Evolutionary conservation across 2,329 filamentous ascomycete species (phyloP).

Genomic region (Aureobasidium namibiae): DNA sequence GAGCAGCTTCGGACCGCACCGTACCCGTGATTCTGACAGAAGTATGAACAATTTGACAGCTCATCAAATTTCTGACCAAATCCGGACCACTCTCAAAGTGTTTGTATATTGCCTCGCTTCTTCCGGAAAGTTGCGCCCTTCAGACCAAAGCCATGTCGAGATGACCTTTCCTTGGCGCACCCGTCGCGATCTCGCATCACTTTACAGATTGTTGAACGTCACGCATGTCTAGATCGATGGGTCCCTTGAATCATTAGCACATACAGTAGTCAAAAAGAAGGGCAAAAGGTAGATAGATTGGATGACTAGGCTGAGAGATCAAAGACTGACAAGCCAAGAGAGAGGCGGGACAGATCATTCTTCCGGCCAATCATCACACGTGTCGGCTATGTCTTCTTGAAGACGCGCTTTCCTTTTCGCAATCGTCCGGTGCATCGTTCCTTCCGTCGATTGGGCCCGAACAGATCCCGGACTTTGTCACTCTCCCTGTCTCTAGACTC

Average conservation of each 20-base stretch:
- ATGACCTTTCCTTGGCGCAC: neutral
- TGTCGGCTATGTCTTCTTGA: neutral
- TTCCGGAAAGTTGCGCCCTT: neutral
- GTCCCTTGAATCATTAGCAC: neutral
- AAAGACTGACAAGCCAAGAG: neutral
- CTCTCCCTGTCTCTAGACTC: neutral
- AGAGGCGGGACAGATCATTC: neutral
- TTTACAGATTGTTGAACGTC: neutral
- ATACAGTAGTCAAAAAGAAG: neutral
- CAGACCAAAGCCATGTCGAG: neutral
- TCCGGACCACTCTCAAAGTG: neutral
- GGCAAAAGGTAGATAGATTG: slow-evolving; percentile 3
- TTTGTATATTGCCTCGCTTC: neutral
- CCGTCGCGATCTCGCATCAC: neutral
- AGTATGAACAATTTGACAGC: neutral
- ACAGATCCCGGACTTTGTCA: neutral
- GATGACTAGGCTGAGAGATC: neutral
- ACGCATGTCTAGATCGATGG: neutral
- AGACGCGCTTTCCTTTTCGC: neutral
- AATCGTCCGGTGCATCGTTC: neutral
- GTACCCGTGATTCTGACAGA: neutral
- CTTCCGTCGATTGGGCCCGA: neutral
- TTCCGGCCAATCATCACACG: neutral
- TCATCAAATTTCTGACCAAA: neutral
- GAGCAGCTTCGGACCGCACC: neutral